Evolutionary conservation across 2,329 filamentous ascomycete species (phyloP).

Genomic region (Xylaria multiplex): DNA sequence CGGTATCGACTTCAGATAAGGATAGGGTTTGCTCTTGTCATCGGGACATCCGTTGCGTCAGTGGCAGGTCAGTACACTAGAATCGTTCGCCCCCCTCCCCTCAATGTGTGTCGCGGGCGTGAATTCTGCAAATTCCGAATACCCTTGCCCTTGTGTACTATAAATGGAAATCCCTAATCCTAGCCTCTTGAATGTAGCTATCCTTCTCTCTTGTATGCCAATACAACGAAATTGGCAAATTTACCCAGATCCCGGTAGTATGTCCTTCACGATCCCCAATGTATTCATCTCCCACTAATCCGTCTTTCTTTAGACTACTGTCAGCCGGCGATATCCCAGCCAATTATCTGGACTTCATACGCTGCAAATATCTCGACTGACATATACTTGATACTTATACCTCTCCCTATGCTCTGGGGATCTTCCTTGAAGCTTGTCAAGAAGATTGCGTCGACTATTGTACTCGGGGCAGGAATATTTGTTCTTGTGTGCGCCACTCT

Average conservation of each 20-base stretch:
- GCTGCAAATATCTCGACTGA: conserved; percentile 65
- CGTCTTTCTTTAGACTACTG: conserved; percentile 47
- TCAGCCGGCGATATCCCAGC: conserved; percentile 58
- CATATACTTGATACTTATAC: conserved; percentile 68
- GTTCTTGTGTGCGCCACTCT: conserved; percentile 54
- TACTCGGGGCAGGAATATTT: conserved; percentile 54
- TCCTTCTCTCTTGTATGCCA: conserved; percentile 60
- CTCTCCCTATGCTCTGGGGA: conserved; percentile 61
- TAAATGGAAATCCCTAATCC: no score
- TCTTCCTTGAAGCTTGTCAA: conserved; percentile 50
- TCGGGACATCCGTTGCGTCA: conserved; percentile 57
- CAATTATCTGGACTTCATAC: conserved; percentile 60
- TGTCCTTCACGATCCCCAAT: conserved; percentile 39
- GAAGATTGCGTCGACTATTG: conserved; percentile 52
- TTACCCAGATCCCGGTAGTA: conserved; percentile 63
- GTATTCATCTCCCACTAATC: conserved; percentile 25
- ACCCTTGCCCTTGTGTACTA: no score
- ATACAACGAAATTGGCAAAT: conserved; percentile 65
- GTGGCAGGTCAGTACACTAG: conserved; percentile 43
- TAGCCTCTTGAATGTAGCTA: conserved; percentile 42
- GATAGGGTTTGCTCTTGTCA: conserved; percentile 58
- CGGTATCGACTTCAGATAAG: conserved; percentile 56
- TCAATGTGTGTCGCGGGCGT: no score
- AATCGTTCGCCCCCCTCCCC: no score
- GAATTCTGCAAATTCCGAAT: no score